phyloP scores from a whole-genome alignment of 176 grass and related monocot species.

The bread wheat (Triticum aestivum) region DNA sequence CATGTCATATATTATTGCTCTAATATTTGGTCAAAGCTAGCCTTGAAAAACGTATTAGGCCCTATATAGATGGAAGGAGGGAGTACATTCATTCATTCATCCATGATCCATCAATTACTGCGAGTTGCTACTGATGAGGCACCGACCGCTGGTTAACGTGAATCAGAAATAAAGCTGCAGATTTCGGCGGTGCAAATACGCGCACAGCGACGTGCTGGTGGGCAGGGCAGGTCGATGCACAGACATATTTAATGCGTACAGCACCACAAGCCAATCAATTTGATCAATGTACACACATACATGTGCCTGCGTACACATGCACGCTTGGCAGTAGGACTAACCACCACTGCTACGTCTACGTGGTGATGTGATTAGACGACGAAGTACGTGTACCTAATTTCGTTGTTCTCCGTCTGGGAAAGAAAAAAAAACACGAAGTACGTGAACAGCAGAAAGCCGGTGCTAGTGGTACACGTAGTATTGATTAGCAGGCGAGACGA shows the following conservation, averaged over 20 bases:
- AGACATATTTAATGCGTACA: background rate
- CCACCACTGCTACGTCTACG: background rate
- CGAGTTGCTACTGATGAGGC: background rate
- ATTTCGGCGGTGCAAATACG: background rate
- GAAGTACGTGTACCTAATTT: background rate
- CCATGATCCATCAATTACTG: background rate
- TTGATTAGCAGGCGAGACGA: background rate
- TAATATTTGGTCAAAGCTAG: no score
- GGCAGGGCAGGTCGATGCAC: background rate
- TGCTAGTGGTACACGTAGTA: background rate
- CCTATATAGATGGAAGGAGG: no score
- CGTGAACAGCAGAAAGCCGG: background rate
- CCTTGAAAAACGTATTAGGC: no score
- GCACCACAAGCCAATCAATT: background rate
- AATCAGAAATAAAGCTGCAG: background rate
- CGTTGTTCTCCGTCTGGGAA: background rate
- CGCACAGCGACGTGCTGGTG: background rate
- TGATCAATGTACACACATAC: background rate
- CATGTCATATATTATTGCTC: no score
- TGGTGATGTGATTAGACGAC: background rate
- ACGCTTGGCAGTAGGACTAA: background rate
- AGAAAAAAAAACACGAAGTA: background rate
- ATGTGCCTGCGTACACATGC: background rate
- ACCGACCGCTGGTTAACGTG: constrained; percentile 1
- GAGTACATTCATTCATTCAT: background rate